Conservation (phyloP, 1,284 basidiomycete species). For the Spongiforma sp. region DNA sequence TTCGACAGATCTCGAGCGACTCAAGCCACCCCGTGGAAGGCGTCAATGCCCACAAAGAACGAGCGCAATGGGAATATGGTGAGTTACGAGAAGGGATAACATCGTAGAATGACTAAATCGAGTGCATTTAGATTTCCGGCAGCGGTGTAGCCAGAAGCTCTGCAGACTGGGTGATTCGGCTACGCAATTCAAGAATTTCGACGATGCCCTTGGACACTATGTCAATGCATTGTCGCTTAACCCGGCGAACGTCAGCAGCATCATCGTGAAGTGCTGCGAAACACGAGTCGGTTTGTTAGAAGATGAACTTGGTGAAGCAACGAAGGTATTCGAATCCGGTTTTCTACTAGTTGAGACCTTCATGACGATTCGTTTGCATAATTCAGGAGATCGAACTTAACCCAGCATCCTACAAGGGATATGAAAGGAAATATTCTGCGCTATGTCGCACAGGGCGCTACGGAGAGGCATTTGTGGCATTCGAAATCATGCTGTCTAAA, state of each 20-base stretch:
- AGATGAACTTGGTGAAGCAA: neutral
- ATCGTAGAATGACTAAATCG: too few species aligned
- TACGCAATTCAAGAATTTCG: neutral
- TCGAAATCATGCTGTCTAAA: neutral
- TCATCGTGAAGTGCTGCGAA: conserved; percentile 1
- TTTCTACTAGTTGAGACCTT: neutral
- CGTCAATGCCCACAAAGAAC: neutral
- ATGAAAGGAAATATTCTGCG: neutral
- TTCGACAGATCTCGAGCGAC: neutral
- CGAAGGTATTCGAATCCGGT: neutral
- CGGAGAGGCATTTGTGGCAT: neutral
- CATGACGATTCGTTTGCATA: neutral
- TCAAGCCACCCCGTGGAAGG: neutral
- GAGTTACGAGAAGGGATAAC: neutral
- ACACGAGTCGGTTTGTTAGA: neutral
- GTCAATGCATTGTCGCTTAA: neutral
- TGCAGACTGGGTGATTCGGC: neutral
- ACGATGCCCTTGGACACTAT: neutral
- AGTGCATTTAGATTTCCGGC: neutral
- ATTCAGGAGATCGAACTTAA: neutral
- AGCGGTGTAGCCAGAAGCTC: neutral
- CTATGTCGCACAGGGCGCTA: neutral
- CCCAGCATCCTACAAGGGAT: conserved; percentile 1
- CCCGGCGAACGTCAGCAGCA: neutral
- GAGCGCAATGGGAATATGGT: neutral